Evolutionary conservation across 345 rosid species (phyloP), one percentile per base, ranked within the genome.

Genomic region (Citrus mangshanensis): DNA sequence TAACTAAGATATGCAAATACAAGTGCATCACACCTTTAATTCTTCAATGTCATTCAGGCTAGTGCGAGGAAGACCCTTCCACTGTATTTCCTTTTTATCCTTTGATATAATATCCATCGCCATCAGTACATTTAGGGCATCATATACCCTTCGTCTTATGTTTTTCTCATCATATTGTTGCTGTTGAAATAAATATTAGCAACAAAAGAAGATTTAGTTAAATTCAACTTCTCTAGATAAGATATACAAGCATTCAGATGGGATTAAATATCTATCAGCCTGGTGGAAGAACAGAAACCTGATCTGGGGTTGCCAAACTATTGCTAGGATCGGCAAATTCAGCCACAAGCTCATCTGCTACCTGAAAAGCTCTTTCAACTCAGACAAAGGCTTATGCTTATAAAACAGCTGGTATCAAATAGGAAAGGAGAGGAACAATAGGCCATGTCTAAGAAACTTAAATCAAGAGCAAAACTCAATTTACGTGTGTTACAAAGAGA

Each of bases 301-400:
- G 99, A 87, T 97, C 99, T 13, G 98, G 95, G 37, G 95, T 68
- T 79, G 97, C 83, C 70, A 87, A 87, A 80, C 88, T 89, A 79
- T 83, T 87, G 77, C 88, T 79, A 12, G 98, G 99, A 79, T 93
- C 95, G 69, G 96, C 89, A 88, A 93, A 97, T 86, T 97, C 99
- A 82, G 98, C 94, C 16, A 97, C 99, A 81, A 97, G 98, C 88
- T 97, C 99, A 78, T 97, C 99, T 34, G 99, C 99, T 76, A 97
- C 99, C 99, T 97, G 93, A 79, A 70, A 88, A 62, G 56, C 61
- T 78, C 78, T 78, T 78, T 65, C 71, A 85, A 80, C 78, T 51
- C 74, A 90, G 84, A 82, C 40, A 80, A 64, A 67, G 56, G 12
- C 13, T 62, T 70, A n/a, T 51, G 28, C 56, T 63, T 73, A 72